Base-by-base conservation (phyloP, 2,329 filamentous ascomycete species). In the Trematosphaeria pertusa region DNA sequence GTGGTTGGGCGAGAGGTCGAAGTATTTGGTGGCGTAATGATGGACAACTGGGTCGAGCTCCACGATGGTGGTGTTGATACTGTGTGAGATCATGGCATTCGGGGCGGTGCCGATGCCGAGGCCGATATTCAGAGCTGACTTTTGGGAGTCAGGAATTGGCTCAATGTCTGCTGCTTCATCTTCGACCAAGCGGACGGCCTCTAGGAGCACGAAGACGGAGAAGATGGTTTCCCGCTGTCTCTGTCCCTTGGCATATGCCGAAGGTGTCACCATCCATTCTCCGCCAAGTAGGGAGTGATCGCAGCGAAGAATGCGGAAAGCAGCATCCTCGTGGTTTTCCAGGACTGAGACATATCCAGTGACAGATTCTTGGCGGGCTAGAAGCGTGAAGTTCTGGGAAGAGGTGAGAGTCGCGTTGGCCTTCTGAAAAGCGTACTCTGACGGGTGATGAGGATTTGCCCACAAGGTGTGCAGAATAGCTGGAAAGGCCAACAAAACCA, bases 201-300 rank as follows among this genome's bases (percentile, higher is more conserved):
- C 94, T 1, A 99, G 83, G 81, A 96, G 95, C 19, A 90, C 87
- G 69, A 99, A 99, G n/a, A 97, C 88, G 8, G 90, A 87, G 67
- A 97, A 99, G 45, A 99, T 90, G 0, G 93, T 91, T 72, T 99
- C 94, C 9, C 84, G 83, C 14, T 91, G 75, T 34, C 81, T 70
- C 59, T 78, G 74, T 35, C 73, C 75, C 49, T 73, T 66, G 30
- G 59, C 54, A 19, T 60, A 59, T 21, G 75, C 52, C 36, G 68
- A 50, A 2, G 70, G 67, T 1, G 79, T 81, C 68, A 86, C 71
- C 10, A 87, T 81, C 93, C 93, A 99, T 72, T 97, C 89, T 26
- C 94, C 94, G 31, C 94, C 94, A 1, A 99, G 81, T 22, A 99
- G 79, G 63, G 91, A 96, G 71, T 99, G 94, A 63, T 97, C 94